Base-by-base conservation (phyloP, 78 protist species). In the Dictyostelium firmibasis region DNA sequence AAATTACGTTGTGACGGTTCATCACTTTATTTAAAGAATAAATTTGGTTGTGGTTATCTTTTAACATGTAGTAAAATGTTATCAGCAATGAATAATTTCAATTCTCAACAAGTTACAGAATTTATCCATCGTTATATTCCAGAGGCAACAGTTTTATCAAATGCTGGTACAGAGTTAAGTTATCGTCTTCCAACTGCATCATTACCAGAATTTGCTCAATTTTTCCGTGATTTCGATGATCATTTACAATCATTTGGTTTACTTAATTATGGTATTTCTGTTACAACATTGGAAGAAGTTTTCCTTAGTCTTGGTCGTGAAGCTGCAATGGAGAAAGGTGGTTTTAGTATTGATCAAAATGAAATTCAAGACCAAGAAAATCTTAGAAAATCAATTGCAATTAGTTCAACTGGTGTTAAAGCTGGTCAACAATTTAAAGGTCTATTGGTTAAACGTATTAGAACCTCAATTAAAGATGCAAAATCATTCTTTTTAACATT, bases 31-130 rank as follows among this genome's bases (percentile, higher is more conserved):
- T 91, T 99, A 47, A 98, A 98, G 88, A 76, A 33, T 18, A 36
- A 76, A 31, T 97, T 96, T 85, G 99, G 99, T n/a, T 92, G 53
- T 31, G 99, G 99, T 41, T 99, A 98, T 92, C 29, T 36, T 44
- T 41, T 98, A 75, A 81, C 85, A 1, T 31, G 70, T 50, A 77
- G 83, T 6, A 72, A 72, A 33, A 33, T 33, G 14, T 33, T 72
- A 16, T 10, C 38, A 13, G 47, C 53, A 33, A 44, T 81, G 18
- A 33, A 50, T 25, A 35, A 16, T 20, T 89, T 85, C 38, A 81
- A 47, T n/a, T 27, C 88, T 33, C n/a, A 10, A 4, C 29, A 27
- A 10, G 94, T 89, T 23, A 44, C 60, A 14, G 35, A 89, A 20
- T 85, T 85, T 35, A 44, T 85, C 33, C 83, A 74, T 31, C 27